A percentile compares a stretch with the other conserved stretches of the same genome.
These are phyloP conservation scores for Cladosporium colombiae DNA, from an alignment of 2,329 filamentous ascomycete species.

Conservation along the genomic window DNA sequence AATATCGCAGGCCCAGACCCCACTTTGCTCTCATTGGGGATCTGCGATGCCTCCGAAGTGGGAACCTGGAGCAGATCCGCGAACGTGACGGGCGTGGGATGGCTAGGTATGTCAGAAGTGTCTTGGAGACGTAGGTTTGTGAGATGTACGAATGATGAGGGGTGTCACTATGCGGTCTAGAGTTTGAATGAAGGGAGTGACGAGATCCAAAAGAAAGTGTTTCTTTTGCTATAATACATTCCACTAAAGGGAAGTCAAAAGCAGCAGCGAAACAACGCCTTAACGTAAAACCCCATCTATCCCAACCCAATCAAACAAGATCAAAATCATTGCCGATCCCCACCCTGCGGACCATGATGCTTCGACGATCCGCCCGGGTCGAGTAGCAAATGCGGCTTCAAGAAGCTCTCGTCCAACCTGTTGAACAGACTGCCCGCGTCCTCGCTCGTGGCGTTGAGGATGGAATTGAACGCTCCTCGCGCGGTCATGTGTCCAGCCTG, in stretches of 20 bases:
- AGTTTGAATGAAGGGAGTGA: too few relatives aligned
- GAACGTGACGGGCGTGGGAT: neutral
- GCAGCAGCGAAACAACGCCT: neutral
- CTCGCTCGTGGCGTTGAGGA: conserved; percentile 75
- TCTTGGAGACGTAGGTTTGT: neutral
- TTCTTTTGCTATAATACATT: conserved; percentile 2
- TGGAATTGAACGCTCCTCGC: conserved; percentile 72
- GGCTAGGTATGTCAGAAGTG: neutral
- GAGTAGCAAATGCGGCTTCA: conserved; percentile 86
- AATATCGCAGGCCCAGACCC: neutral
- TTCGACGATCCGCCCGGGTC: conserved; percentile 55
- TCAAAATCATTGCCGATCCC: conserved; percentile 10
- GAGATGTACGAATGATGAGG: neutral
- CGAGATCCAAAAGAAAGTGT: too few relatives aligned
- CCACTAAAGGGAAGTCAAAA: too few relatives aligned
- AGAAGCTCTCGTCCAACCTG: conserved; percentile 92
- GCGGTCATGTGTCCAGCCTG: conserved; percentile 56
- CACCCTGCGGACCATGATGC: conserved; percentile 21
- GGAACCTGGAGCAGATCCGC: neutral
- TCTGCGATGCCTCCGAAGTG: neutral
- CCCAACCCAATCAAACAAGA: neutral
- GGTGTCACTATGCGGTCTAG: neutral
- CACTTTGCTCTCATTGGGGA: neutral
- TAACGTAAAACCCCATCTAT: neutral
- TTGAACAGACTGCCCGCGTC: conserved; percentile 89